These are phyloP conservation scores for Cryptococcus hybrid DNA, from an alignment of 1,284 basidiomycete genomes.

Conservation along the genomic window DNA sequence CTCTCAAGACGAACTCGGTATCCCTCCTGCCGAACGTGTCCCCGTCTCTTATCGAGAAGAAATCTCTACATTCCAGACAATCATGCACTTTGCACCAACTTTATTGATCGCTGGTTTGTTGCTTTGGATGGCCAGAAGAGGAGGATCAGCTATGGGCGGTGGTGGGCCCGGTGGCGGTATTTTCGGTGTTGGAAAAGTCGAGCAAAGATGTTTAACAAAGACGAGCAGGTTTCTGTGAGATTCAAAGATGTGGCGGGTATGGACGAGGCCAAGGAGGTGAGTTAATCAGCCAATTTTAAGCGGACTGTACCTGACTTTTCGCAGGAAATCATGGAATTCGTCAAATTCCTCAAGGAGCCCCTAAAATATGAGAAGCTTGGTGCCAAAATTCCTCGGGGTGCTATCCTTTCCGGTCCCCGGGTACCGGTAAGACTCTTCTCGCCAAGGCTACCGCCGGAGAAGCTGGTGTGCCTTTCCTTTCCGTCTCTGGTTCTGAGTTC, in stretches of 20 bases:
- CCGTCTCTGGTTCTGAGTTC: conserved; percentile 98
- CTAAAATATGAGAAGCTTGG: conserved; percentile 92
- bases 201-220: conserved; percentile 96
- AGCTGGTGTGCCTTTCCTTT: conserved; percentile 95
- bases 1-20: conserved; percentile 87
- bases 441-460: conserved; percentile 99
- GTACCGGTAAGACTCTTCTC: conserved; percentile 96
- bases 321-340: conserved; percentile 98
- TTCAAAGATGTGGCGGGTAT: conserved; percentile 98
- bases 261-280: conserved; percentile 94
- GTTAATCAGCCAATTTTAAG: background rate
- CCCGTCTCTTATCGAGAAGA: conserved; percentile 97
- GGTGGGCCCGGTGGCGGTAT: conserved; percentile 78
- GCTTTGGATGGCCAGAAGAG: conserved; percentile 83
- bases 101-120: conserved; percentile 86
- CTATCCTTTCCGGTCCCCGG: conserved; percentile 98
- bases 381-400: conserved; percentile 97
- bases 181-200: conserved; percentile 93
- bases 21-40: conserved; percentile 88
- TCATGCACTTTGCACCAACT: conserved; percentile 92
- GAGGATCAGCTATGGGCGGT: conserved; percentile 59
- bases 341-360: conserved; percentile 98
- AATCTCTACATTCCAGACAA: conserved; percentile 76
- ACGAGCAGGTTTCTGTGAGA: conserved; percentile 88
- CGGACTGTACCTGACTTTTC: background rate